phyloP scores from a whole-genome alignment of 192 early-diverging fungal species.

The Backusella mclennaniae region DNA sequence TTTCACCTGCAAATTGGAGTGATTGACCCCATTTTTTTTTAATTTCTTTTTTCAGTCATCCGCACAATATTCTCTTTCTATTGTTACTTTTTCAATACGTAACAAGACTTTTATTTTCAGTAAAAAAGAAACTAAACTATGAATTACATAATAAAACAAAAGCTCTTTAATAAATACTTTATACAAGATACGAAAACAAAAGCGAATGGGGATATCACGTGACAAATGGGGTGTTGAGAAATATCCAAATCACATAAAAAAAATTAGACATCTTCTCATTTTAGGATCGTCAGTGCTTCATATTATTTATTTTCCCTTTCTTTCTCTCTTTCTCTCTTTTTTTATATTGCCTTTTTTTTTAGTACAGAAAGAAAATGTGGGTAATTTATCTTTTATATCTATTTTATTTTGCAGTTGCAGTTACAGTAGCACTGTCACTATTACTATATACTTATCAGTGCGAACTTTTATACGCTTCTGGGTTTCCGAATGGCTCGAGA shows the following conservation, averaged over 20 bases:
- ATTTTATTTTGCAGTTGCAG: constrained; percentile 18
- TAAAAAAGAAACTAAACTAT: not conserved
- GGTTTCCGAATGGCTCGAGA: constrained; percentile 29
- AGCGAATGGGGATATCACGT: constrained; percentile 7
- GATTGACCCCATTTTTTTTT: constrained; percentile 1
- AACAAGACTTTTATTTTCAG: not conserved
- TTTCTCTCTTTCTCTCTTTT: not conserved
- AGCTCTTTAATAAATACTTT: not conserved
- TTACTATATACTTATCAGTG: constrained; percentile 32
- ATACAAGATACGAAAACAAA: not conserved
- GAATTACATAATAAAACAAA: not conserved
- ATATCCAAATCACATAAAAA: constrained; percentile 7
- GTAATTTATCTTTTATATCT: constrained; percentile 17
- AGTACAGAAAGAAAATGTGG: not conserved
- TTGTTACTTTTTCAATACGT: not conserved
- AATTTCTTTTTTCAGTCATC: constrained; percentile 2
- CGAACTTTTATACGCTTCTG: constrained; percentile 28
- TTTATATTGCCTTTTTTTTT: not conserved
- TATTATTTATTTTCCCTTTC: not conserved
- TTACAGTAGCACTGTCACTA: constrained; percentile 18
- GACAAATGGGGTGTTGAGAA: constrained; percentile 12
- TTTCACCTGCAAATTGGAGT: not conserved
- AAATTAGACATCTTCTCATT: constrained; percentile 4
- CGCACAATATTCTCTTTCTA: not conserved
- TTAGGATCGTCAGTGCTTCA: not conserved